phyloP scores from a whole-genome alignment of 176 grass and related monocot species.

The Musa schizocarpa region DNA sequence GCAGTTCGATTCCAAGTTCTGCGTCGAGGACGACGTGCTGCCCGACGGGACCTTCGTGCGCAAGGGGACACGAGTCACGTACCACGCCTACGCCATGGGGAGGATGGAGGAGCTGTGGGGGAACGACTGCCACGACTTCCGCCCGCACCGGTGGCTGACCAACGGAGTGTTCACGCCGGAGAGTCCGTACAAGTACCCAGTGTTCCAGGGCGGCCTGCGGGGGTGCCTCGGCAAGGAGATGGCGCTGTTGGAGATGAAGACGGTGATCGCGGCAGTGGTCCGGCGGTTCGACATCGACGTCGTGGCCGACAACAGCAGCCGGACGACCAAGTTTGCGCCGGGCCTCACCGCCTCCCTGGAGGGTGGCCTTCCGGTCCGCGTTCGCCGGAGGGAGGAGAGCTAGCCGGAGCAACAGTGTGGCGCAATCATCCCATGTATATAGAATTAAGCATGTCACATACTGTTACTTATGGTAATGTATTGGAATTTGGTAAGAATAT shows the following conservation, averaged over 20 bases:
- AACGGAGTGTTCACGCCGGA: conserved; percentile 46
- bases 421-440: too few relatives aligned
- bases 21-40: conserved; percentile 2
- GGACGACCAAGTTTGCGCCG: conserved; percentile 45
- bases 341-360: conserved; percentile 57
- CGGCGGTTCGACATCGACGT: conserved; percentile 52
- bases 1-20: conserved; percentile 17
- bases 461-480: too few relatives aligned
- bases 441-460: too few relatives aligned
- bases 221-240: conserved; percentile 82
- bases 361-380: conserved; percentile 59
- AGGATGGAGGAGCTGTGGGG: conserved; percentile 49
- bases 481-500: too few relatives aligned
- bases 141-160: conserved; percentile 56
- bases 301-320: conserved; percentile 25
- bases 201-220: conserved; percentile 79
- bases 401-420: too few relatives aligned
- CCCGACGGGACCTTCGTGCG: conserved; percentile 1
- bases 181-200: conserved; percentile 72
- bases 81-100: conserved; percentile 15
- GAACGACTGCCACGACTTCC: conserved; percentile 54
- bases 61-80: conserved; percentile 4
- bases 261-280: conserved; percentile 51
- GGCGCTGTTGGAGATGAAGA: conserved; percentile 86
- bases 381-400: conserved; percentile 24